phyloP scores from a whole-genome alignment of 129 eudicot genomes.

The Escallonia herrerae region DNA sequence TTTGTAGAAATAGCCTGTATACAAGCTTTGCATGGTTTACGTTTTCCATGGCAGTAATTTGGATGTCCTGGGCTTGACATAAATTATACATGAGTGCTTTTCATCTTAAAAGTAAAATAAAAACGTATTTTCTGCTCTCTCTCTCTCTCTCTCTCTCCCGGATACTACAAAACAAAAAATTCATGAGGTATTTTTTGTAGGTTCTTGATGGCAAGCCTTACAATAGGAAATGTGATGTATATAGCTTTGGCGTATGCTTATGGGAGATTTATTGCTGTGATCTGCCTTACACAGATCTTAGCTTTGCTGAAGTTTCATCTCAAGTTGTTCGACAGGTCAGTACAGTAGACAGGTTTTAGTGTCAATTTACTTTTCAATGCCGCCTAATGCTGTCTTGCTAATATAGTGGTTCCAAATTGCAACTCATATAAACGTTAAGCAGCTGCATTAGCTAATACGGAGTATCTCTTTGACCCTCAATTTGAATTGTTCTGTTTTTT shows the following conservation, averaged over 20 bases:
- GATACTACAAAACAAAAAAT: neutral
- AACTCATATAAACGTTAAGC: neutral
- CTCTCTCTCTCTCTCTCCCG: too few species aligned
- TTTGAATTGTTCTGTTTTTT: too few species aligned
- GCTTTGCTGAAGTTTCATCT: constrained; percentile 81
- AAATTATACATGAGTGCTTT: too few species aligned
- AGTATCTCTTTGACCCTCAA: too few species aligned
- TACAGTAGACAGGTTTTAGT: neutral
- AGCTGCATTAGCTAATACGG: too few species aligned
- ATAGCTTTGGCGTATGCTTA: constrained; percentile 89
- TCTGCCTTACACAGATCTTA: constrained; percentile 62
- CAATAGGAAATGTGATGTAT: constrained; percentile 80
- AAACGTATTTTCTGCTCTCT: too few species aligned
- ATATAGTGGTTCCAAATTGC: neutral
- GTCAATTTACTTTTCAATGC: neutral
- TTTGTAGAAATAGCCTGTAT: too few species aligned
- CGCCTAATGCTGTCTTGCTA: neutral
- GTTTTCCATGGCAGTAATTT: too few species aligned
- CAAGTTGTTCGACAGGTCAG: constrained; percentile 78
- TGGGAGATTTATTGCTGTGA: constrained; percentile 98
- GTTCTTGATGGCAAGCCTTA: constrained; percentile 94
- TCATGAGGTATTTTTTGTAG: constrained; percentile 24
- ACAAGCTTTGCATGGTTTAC: too few species aligned
- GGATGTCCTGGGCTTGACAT: too few species aligned
- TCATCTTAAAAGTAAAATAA: too few species aligned